phyloP scores from a whole-genome alignment of 352 stramenopile species.

The Phytophthora litchii region DNA sequence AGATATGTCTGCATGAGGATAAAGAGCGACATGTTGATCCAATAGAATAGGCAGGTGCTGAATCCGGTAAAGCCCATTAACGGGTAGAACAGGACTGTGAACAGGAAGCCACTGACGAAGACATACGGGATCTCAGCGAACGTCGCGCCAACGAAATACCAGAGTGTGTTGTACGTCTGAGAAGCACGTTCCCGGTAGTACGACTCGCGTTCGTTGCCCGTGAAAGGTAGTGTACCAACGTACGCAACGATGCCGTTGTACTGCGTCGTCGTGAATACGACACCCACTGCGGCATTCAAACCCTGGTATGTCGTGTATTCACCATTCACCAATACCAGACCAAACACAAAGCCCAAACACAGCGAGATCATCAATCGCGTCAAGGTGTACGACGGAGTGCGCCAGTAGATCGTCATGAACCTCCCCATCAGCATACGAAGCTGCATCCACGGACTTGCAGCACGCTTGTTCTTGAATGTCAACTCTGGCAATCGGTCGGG shows the following conservation, averaged over 20 bases:
- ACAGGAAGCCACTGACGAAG: slow-evolving; percentile 10
- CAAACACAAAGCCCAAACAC: slow-evolving; percentile 31
- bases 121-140: no score
- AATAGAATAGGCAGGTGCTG: slow-evolving; percentile 26
- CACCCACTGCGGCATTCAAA: slow-evolving; percentile 42
- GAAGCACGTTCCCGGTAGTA: slow-evolving; percentile 68
- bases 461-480: neutral
- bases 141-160: no score
- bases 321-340: slow-evolving; percentile 27
- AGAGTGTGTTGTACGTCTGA: slow-evolving; percentile 70
- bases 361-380: slow-evolving; percentile 10
- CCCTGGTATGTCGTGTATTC: slow-evolving; percentile 29
- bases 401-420: neutral
- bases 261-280: slow-evolving; percentile 74
- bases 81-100: slow-evolving; percentile 19
- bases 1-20: slow-evolving; percentile 19
- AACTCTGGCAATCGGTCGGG: neutral
- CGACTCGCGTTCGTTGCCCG: slow-evolving; percentile 73
- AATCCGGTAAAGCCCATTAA: slow-evolving; percentile 37
- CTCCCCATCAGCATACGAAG: neutral
- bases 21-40: slow-evolving; percentile 27
- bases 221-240: slow-evolving; percentile 63
- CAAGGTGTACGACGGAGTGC: slow-evolving; percentile 7
- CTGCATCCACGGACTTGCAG: neutral
- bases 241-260: slow-evolving; percentile 77